These are phyloP conservation scores for Verticillium zaregamsianum DNA, from an alignment of 2,329 filamentous ascomycete species.

Conservation along the genomic window DNA sequence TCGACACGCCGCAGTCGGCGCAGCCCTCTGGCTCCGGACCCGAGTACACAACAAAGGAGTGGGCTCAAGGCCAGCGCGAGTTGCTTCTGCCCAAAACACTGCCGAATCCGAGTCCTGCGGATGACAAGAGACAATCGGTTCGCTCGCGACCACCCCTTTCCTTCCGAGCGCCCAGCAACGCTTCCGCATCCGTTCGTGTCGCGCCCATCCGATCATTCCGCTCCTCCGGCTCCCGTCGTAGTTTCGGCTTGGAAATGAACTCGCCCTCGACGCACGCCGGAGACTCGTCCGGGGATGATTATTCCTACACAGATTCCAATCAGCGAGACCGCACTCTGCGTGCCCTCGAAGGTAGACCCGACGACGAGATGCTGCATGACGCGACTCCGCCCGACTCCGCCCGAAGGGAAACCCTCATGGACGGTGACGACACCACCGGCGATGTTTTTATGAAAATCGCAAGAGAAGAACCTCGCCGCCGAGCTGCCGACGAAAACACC, in stretches of 20 bases:
- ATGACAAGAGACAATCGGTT: slow-evolving; percentile 42
- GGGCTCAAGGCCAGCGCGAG: slow-evolving; percentile 40
- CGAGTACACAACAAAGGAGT: slow-evolving; percentile 28
- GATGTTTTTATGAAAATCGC: slow-evolving; percentile 58
- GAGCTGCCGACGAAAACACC: slow-evolving; percentile 25
- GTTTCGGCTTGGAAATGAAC: slow-evolving; percentile 50
- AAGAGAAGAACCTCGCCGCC: slow-evolving; percentile 43
- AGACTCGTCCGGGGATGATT: slow-evolving; percentile 36
- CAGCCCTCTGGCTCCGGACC: slow-evolving; percentile 18
- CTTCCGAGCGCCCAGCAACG: slow-evolving; percentile 36
- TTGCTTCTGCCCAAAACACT: slow-evolving; percentile 41
- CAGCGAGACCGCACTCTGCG: slow-evolving; percentile 47
- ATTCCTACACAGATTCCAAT: slow-evolving; percentile 29
- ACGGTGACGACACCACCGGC: slow-evolving; percentile 47
- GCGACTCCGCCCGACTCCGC: slow-evolving; percentile 31
- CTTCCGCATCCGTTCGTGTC: slow-evolving; percentile 33
- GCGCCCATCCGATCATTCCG: slow-evolving; percentile 54
- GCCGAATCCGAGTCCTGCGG: slow-evolving; percentile 29
- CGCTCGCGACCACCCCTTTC: slow-evolving; percentile 44
- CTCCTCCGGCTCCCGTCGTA: slow-evolving; percentile 54
- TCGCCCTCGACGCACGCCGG: slow-evolving; percentile 35
- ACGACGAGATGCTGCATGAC: slow-evolving; percentile 28
- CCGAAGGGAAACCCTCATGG: slow-evolving; percentile 24
- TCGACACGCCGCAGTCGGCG: slow-evolving; percentile 19
- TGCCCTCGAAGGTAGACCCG: slow-evolving; percentile 43